Evolutionary conservation across 1,284 basidiomycete genomes (phyloP).

Genomic region (Melanopsichium pennsylvanicum): DNA sequence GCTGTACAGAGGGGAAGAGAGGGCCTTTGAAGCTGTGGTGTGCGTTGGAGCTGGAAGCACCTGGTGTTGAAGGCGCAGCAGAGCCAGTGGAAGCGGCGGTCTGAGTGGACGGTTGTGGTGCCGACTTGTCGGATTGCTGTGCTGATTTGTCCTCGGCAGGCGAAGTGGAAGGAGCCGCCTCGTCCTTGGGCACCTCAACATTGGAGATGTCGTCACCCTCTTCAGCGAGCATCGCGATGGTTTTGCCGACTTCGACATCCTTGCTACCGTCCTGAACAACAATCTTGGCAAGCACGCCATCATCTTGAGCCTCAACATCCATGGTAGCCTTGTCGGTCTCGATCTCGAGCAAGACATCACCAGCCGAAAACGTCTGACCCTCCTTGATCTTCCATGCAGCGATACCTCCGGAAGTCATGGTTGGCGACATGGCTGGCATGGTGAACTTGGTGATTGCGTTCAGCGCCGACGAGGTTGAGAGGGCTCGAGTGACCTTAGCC

Average conservation of each 20-base stretch:
- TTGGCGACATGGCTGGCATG: conserved; percentile 65
- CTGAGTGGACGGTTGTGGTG: conserved; percentile 24
- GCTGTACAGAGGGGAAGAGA: conserved; percentile 65
- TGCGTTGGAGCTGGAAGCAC: conserved; percentile 28
- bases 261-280: conserved; percentile 61
- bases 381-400: conserved; percentile 66
- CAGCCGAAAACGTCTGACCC: conserved; percentile 70
- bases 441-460: conserved; percentile 52
- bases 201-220: conserved; percentile 67
- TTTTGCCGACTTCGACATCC: conserved; percentile 64
- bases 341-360: conserved; percentile 94
- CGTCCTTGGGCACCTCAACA: conserved; percentile 54
- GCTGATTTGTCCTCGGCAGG: conserved; percentile 13
- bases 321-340: conserved; percentile 68
- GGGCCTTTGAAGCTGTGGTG: conserved; percentile 38
- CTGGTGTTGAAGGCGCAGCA: conserved; percentile 24
- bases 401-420: conserved; percentile 63
- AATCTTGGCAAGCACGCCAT: conserved; percentile 68
- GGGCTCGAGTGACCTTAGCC: conserved; percentile 10
- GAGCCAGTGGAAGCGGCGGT: conserved; percentile 32
- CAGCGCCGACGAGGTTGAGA: conserved; percentile 32
- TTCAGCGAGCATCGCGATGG: conserved; percentile 67
- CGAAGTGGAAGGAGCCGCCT: conserved; percentile 14
- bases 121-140: conserved; percentile 26
- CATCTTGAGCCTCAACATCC: conserved; percentile 68